Conservation (phyloP, 768 basidiomycete species). For the Gymnopilus dilepis region DNA sequence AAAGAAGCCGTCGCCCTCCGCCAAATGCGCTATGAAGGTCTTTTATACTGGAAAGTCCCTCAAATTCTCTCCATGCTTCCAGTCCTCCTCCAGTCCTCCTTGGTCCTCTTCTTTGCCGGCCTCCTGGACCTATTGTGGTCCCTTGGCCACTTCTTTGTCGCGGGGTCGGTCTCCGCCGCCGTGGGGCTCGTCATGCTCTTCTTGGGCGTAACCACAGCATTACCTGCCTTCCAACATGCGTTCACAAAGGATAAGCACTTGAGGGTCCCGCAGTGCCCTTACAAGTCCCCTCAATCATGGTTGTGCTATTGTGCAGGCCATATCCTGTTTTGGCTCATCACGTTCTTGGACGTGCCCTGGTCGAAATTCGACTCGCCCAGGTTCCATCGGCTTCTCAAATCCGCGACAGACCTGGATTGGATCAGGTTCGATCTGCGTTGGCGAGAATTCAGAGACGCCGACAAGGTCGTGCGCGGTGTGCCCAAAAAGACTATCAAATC, state of each 20-base stretch:
- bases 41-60: conserved; percentile 32
- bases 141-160: conserved; percentile 24
- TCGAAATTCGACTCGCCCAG: conserved; percentile 27
- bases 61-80: conserved; percentile 31
- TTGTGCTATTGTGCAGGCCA: conserved; percentile 31
- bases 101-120: conserved; percentile 33
- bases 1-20: conserved; percentile 33
- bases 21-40: conserved; percentile 34
- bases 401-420: conserved; percentile 33
- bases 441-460: conserved; percentile 33
- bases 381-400: conserved; percentile 33
- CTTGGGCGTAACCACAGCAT: conserved; percentile 29
- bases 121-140: conserved; percentile 33
- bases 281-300: conserved; percentile 41
- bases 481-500: no score
- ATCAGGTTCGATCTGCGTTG: conserved; percentile 37
- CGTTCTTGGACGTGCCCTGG: conserved; percentile 29
- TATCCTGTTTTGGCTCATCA: conserved; percentile 26
- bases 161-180: conserved; percentile 22
- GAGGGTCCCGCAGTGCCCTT: conserved; percentile 34
- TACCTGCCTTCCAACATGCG: conserved; percentile 34
- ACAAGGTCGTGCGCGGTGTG: conserved; percentile 29
- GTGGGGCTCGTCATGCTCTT: conserved; percentile 30
- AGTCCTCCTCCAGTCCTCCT: conserved; percentile 29
- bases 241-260: conserved; percentile 30